Base-by-base conservation (phyloP, 2,329 filamentous ascomycete genomes). In the Penicillium sp. region DNA sequence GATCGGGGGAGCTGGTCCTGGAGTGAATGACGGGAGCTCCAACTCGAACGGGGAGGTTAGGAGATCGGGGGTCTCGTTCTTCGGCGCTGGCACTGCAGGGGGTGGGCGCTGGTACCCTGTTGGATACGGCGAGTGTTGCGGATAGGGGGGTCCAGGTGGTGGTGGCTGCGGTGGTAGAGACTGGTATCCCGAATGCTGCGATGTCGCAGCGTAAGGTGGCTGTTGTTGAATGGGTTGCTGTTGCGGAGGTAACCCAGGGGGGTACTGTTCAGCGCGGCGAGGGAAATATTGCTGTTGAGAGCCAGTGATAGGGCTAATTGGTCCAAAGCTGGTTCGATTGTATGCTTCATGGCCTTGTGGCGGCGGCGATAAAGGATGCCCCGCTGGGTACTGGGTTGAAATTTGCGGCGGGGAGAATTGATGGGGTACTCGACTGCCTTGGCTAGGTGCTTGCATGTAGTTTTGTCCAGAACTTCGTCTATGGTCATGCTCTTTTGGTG, bases 1-100 rank as follows among this genome's bases (percentile, higher is more conserved):
- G 20, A 96, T 88, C 0, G 91, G 90, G 0, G 93, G 91, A 1
- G 88, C 80, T 4, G 84, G 76, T 6, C 60, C 59, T 33, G 60
- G 56, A 11, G 57, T 32, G 35, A 65, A 69, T 5, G 71, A 71
- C 8, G 78, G 76, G 4, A 81, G 64, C 15, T 78, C 72, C 4
- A 81, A 68, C 44, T 82, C 77, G 39, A 83, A 79, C 1, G 79
- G 77, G 14, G 80, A 80, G 21, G 79, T 78, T 37, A 86, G 72
- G 32, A 85, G 74, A 53, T 85, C 80, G 10, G 64, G 67, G 4
- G 72, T 65, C 37, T 67, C 65, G 9, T 59, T 51, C 33, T 60
- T 61, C 38, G 65, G 58, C 8, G 50, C 58, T 28, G 50, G 41
- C 16, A 43, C 45, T 40, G 47, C 40, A 26, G 56, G 35, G 31